A percentile compares a stretch with the other conserved stretches of the same genome.
Evolutionary conservation across 352 stramenopile species (phyloP).

Genomic region (Pythium grandisporangium): DNA sequence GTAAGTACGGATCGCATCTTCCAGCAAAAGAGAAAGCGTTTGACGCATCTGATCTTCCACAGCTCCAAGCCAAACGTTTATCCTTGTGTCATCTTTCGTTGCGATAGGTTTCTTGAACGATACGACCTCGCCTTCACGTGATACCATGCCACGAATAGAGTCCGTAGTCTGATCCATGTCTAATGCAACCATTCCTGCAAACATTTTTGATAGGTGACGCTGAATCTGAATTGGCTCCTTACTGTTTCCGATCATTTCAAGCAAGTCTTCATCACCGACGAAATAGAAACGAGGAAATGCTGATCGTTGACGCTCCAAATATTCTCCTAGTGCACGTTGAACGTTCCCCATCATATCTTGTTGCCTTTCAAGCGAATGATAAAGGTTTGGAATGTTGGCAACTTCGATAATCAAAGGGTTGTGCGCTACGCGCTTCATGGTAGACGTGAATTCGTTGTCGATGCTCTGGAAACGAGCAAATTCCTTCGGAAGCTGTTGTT

Average conservation of each 20-base stretch:
- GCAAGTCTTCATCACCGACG: constrained; percentile 99
- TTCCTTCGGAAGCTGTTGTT: constrained; percentile 97
- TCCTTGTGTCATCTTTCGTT: constrained; percentile 84
- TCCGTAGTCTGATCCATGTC: constrained; percentile 69
- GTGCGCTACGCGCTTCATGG: constrained; percentile 96
- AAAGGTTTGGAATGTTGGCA: constrained; percentile 84
- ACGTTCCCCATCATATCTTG: constrained; percentile 99
- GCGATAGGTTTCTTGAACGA: constrained; percentile 89
- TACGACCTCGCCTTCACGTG: constrained; percentile 98
- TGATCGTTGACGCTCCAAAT: constrained; percentile 97
- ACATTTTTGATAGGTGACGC: constrained; percentile 98
- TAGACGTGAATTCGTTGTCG: constrained; percentile 97
- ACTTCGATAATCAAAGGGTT: constrained; percentile 97
- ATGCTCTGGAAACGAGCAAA: constrained; percentile 98
- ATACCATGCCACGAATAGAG: constrained; percentile 92
- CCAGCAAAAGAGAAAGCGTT: constrained; percentile 93
- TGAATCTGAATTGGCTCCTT: constrained; percentile 98
- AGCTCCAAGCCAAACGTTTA: constrained; percentile 94
- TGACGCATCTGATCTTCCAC: constrained; percentile 97
- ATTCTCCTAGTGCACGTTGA: constrained; percentile 98
- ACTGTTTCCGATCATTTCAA: constrained; percentile 99
- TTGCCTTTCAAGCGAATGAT: constrained; percentile 90
- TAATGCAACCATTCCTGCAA: constrained; percentile 94
- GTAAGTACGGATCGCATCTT: constrained; percentile 86
- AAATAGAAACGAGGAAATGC: constrained; percentile 99